Conservation (phyloP, 1,284 basidiomycete genomes). For the Ganoderma multipileum region DNA sequence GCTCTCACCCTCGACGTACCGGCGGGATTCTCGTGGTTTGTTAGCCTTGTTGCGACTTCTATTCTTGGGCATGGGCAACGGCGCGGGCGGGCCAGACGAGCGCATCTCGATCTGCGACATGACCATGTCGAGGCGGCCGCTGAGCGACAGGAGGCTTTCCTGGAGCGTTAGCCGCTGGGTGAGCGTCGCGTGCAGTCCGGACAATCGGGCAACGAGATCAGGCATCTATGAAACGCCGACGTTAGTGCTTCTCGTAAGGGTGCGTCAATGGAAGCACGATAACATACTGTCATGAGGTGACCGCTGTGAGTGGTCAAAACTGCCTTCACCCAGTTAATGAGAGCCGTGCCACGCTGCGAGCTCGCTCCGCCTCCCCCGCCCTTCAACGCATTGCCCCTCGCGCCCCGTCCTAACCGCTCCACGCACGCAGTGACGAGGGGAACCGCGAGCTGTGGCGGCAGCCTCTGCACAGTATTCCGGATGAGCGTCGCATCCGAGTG, state of each 20-base stretch:
- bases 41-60: conserved; percentile 32
- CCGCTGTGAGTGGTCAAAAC: conserved; percentile 90
- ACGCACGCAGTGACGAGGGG: conserved; percentile 90
- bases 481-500: conserved; percentile 88
- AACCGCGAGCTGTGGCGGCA: conserved; percentile 91
- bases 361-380: conserved; percentile 86
- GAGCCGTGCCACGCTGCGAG: conserved; percentile 83
- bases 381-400: conserved; percentile 73
- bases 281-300: conserved; percentile 91
- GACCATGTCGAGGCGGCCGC: conserved; percentile 92
- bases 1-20: conserved; percentile 82
- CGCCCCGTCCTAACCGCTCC: conserved; percentile 86
- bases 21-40: conserved; percentile 49
- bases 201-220: conserved; percentile 83
- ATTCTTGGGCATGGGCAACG: conserved; percentile 51
- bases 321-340: conserved; percentile 91
- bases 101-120: conserved; percentile 93
- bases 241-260: not conserved
- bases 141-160: conserved; percentile 85
- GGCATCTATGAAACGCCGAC: conserved; percentile 66
- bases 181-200: conserved; percentile 85
- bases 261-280: not conserved
- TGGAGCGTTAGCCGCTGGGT: conserved; percentile 84
- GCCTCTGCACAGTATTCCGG: conserved; percentile 85
- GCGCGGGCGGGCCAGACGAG: conserved; percentile 66